Base-by-base conservation (phyloP, 768 basidiomycete genomes). In the Arthromyces matolae region DNA sequence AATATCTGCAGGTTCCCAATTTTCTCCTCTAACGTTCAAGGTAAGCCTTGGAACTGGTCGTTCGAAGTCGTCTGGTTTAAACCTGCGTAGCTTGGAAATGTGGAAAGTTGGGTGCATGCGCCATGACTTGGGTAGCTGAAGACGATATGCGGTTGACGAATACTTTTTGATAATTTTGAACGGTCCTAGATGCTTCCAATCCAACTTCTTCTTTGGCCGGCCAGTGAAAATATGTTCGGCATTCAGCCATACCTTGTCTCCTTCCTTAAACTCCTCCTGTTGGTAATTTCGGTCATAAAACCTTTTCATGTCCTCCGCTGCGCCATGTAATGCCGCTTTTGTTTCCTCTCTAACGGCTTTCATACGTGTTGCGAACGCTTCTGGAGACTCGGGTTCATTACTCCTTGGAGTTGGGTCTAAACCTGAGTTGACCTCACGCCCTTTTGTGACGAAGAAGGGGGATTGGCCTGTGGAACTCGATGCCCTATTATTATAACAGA, bases 401-500 rank as follows among this genome's bases (percentile, higher is more conserved):
- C n/a, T n/a, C n/a, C n/a, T n/a, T n/a, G n/a, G n/a, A n/a, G 37
- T 22, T 3, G 22, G 20, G 8, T 23, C 18, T 2, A 24, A 4
- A 1, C 23, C 23, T 2, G 23, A 4, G 4, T 39, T 39, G 1
- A 39, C 23, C 9, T 39, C 13, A 1, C 23, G 13, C 0, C 37
- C 37, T 14, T 39, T 39, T 7, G 13, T 39, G 18, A 39, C 16
- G 7, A 39, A 39, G 18, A 39, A 39, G 1, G 24, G 69, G 13
- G 61, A 53, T 14, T 58, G 41, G 0, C 62, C 59, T n/a, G 62
- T 70, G 1, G 64, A 50, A 1, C 57, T 45, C 20, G 60, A 51
- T 0, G 54, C 39, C 7, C 57, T 50, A 44, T 64, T 62, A 49
- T 71, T 71, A 43, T 61, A 60, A 1, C 65, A 56, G 42, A 70